Conservation (phyloP, 345 rosid genomes). For the Citrus hindsii region DNA sequence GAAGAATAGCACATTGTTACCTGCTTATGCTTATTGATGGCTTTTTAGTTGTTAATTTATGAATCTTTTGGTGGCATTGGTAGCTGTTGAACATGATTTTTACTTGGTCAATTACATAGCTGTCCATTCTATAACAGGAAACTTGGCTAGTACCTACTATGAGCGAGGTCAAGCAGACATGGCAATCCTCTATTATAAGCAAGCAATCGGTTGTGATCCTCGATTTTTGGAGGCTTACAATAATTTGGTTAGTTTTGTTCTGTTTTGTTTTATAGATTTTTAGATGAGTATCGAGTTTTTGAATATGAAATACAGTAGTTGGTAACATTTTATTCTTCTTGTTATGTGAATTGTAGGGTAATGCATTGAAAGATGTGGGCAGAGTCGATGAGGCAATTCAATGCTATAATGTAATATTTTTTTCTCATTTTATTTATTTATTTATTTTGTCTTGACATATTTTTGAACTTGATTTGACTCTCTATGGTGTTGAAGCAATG, state of each 20-base stretch:
- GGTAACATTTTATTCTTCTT: constrained; percentile 5
- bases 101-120: background rate
- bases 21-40: background rate
- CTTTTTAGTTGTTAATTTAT: background rate
- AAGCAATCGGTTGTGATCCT: constrained; percentile 77
- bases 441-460: background rate
- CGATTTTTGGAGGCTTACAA: constrained; percentile 95
- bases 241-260: constrained; percentile 67
- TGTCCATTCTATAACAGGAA: constrained; percentile 38
- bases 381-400: constrained; percentile 90
- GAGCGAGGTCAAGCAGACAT: constrained; percentile 85
- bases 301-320: background rate
- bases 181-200: constrained; percentile 86
- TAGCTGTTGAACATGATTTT: too few relatives aligned
- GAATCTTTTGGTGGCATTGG: background rate
- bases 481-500: constrained; percentile 71
- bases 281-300: background rate
- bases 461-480: constrained; percentile 20
- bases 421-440: background rate
- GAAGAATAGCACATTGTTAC: background rate
- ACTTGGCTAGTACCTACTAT: constrained; percentile 82
- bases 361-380: constrained; percentile 92
- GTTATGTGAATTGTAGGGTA: constrained; percentile 54
- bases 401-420: constrained; percentile 66
- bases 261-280: background rate